Percentiles rank a stretch among this genome's conserved stretches.
phyloP scores from a whole-genome alignment of 176 grass and related monocot genomes.

The Microstegium vimineum region DNA sequence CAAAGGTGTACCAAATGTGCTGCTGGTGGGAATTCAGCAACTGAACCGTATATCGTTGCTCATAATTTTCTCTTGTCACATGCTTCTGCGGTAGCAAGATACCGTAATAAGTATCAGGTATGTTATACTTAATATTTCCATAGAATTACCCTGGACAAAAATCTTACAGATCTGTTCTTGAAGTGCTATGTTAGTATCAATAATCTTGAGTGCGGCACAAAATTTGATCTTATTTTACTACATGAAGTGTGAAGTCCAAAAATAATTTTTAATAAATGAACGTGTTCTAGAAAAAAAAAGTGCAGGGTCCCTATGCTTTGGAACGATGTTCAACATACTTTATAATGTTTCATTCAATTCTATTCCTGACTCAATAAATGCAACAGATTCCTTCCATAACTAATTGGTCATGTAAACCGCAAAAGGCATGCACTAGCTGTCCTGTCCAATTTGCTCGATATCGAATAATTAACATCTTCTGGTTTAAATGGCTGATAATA shows the following conservation, averaged over 20 bases:
- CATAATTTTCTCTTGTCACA: slow-evolving; percentile 74
- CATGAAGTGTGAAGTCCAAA: background rate
- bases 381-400: background rate
- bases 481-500: background rate
- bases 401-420: background rate
- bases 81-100: slow-evolving; percentile 64
- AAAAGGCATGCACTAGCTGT: background rate
- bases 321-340: background rate
- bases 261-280: background rate
- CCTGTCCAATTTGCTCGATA: background rate
- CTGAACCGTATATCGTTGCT: slow-evolving; percentile 64
- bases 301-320: background rate
- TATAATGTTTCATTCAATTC: background rate
- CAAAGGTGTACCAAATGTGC: slow-evolving; percentile 44
- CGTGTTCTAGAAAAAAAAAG: no score
- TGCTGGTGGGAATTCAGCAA: slow-evolving; percentile 60
- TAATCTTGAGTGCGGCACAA: background rate
- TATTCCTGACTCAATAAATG: background rate
- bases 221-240: background rate
- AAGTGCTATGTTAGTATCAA: background rate
- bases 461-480: background rate
- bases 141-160: background rate
- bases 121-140: slow-evolving; percentile 21
- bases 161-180: background rate
- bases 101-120: slow-evolving; percentile 78